Evolutionary conservation across 1,284 basidiomycete genomes (phyloP), one percentile per base, ranked within the genome.

Genomic region (Meira miltonrushii): DNA sequence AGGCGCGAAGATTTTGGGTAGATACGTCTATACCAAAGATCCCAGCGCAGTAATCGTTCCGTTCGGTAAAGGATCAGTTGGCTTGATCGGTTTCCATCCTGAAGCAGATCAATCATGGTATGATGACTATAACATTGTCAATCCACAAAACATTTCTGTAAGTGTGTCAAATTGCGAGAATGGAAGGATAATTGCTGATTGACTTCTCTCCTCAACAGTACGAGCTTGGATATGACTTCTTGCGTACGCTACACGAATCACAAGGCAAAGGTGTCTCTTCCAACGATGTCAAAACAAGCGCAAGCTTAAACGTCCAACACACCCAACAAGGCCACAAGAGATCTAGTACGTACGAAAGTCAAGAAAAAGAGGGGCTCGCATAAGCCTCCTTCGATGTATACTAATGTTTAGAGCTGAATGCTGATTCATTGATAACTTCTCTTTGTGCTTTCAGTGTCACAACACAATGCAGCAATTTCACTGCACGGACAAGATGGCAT

Each of bases 81-180:
- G 51, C 7, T 33, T 54, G 13, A 40, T 54, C 12, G 51, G 51
- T 3, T 17, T 54, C 10, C 51, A 54, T 43, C 51, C 51, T 28
- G 51, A 54, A 43, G 51, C 51, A 54, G 51, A 54, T 40, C 19
- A 37, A n/a, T 28, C 19, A 15, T 54, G 51, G 51, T 54, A 54
- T 40, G 28, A 12, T 12, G 51, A 54, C 17, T 54, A 33, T 17
- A 21, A 54, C 17, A 33, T 17, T 11, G 11, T 15, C 19, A 54
- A 41, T 17, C 51, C 51, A 38, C 23, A 39, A 41, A 33, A 33
- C 7, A 54, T 54, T 33, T 28, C 15, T 15, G 40, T 43, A 19
- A 43, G 40, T 43, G 6, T 43, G 13, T 43, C 40, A 43, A 6
- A 15, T 43, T 3, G 11, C 6, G 15, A 43, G 5, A 15, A 43